Evolutionary conservation across 2,329 filamentous ascomycete species (phyloP).

Genomic region (Phaeosphaeria sp.): DNA sequence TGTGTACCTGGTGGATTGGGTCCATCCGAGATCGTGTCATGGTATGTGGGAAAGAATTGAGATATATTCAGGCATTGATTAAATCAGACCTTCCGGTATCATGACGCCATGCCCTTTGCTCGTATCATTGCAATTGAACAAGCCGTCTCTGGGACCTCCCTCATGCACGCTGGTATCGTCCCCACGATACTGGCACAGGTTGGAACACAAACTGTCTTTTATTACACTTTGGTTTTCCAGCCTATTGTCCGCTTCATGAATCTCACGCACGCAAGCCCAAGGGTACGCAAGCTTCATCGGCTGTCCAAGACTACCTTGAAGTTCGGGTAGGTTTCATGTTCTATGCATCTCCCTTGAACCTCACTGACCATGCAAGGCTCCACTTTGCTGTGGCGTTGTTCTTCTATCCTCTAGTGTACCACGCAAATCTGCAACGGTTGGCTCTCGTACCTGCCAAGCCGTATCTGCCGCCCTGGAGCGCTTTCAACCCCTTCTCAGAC

Average conservation of each 20-base stretch:
- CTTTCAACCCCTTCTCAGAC: slow-evolving; percentile 38
- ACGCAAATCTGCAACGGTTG: slow-evolving; percentile 38
- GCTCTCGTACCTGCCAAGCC: slow-evolving; percentile 37
- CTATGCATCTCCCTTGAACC: not conserved
- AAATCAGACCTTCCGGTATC: slow-evolving; percentile 37
- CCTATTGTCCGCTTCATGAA: slow-evolving; percentile 38
- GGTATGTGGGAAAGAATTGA: slow-evolving; percentile 9
- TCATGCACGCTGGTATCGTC: slow-evolving; percentile 38
- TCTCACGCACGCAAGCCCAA: slow-evolving; percentile 25
- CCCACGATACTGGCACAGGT: slow-evolving; percentile 29
- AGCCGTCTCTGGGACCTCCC: slow-evolving; percentile 20
- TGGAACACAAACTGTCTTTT: slow-evolving; percentile 25
- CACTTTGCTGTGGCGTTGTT: slow-evolving; percentile 35
- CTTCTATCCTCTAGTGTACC: slow-evolving; percentile 43
- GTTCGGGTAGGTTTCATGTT: slow-evolving; percentile 23
- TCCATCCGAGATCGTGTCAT: slow-evolving; percentile 37
- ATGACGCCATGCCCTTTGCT: slow-evolving; percentile 27
- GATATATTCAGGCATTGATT: slow-evolving; percentile 2
- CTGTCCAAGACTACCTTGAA: slow-evolving; percentile 28
- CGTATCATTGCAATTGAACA: slow-evolving; percentile 34
- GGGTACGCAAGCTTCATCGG: slow-evolving; percentile 26
- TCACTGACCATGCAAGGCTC: slow-evolving; percentile 21
- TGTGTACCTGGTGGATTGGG: slow-evolving; percentile 47
- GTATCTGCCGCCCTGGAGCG: slow-evolving; percentile 32
- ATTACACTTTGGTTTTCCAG: slow-evolving; percentile 26